phyloP scores from a whole-genome alignment of 2,329 filamentous ascomycete genomes.

The Cryphonectria nitschkei region DNA sequence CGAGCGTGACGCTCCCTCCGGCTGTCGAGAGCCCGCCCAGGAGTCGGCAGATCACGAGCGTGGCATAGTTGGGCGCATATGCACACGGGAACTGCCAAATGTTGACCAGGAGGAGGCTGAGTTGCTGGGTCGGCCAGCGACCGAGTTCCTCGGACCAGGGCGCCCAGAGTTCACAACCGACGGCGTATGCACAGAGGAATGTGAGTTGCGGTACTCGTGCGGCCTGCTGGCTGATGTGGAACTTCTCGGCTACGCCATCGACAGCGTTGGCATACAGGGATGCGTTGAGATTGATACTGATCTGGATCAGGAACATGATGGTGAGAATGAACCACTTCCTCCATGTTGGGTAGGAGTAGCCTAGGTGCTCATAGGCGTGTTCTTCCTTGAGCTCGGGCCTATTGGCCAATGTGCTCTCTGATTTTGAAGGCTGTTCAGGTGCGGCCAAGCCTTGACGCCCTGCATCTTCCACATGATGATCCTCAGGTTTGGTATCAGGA shows the following conservation, averaged over 20 bases:
- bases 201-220: constrained; percentile 52
- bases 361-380: constrained; percentile 38
- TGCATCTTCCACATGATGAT: not conserved
- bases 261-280: constrained; percentile 56
- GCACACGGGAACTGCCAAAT: constrained; percentile 55
- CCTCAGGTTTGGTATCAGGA: not conserved
- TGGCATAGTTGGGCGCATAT: constrained; percentile 45
- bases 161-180: constrained; percentile 56
- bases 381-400: constrained; percentile 31
- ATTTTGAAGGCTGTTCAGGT: not conserved
- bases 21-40: constrained; percentile 62
- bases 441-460: not conserved
- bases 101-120: constrained; percentile 55
- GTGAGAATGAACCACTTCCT: constrained; percentile 58
- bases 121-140: constrained; percentile 54
- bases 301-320: constrained; percentile 56
- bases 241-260: constrained; percentile 47
- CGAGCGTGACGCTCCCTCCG: constrained; percentile 66
- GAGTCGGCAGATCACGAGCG: constrained; percentile 47
- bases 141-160: constrained; percentile 59
- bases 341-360: constrained; percentile 46
- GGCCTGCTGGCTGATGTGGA: constrained; percentile 49
- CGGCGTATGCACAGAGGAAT: constrained; percentile 56
- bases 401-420: not conserved
- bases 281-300: constrained; percentile 61